A percentile compares a stretch with the other conserved stretches of the same genome.
These are phyloP conservation scores for Phascolomyces articulosus DNA, from an alignment of 371 early-diverging fungal species.

Conservation along the genomic window DNA sequence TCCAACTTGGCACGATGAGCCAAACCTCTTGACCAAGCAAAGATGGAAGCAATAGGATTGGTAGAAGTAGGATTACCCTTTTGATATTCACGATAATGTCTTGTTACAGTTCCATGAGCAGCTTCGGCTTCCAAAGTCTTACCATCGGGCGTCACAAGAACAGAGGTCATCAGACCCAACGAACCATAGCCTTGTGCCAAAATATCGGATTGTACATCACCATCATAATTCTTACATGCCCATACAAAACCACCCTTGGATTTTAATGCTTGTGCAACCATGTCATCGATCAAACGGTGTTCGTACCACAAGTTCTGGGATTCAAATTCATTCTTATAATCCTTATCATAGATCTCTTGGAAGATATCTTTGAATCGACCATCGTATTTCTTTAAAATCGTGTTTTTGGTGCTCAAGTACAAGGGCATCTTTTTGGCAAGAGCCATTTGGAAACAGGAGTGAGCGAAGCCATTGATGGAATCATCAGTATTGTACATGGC, in stretches of 20 bases:
- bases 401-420: conserved; percentile 94
- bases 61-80: conserved; percentile 86
- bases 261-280: conserved; percentile 95
- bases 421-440: conserved; percentile 84
- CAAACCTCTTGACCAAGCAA: conserved; percentile 94
- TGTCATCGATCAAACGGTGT: conserved; percentile 94
- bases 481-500: conserved; percentile 92
- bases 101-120: conserved; percentile 95
- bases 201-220: conserved; percentile 91
- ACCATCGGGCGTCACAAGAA: conserved; percentile 90
- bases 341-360: conserved; percentile 76
- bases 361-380: conserved; percentile 98
- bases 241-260: conserved; percentile 91
- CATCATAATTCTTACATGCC: conserved; percentile 95
- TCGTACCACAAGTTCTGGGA: conserved; percentile 85
- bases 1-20: conserved; percentile 91
- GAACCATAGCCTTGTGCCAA: conserved; percentile 91
- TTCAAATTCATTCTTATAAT: conserved; percentile 69
- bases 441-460: conserved; percentile 91
- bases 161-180: conserved; percentile 92
- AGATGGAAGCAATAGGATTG: conserved; percentile 94
- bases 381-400: conserved; percentile 93
- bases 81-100: conserved; percentile 95
- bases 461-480: conserved; percentile 90
- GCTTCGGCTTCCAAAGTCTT: conserved; percentile 92